Percentiles rank a stretch among this genome's conserved stretches.
Conservation (phyloP, 2,329 filamentous ascomycete genomes). For the Orbilia oligospora region DNA sequence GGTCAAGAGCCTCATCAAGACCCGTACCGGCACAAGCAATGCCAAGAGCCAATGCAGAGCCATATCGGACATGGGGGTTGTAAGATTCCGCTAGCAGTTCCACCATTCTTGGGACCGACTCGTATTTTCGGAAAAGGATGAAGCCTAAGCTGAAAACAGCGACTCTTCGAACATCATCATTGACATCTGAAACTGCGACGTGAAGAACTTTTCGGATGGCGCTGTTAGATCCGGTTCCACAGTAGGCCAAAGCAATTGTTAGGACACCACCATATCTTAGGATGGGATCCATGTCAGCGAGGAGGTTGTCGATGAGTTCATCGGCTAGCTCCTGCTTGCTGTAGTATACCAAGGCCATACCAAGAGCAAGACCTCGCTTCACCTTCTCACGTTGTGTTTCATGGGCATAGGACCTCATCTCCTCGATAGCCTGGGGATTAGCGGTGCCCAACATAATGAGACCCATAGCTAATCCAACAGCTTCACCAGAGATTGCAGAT, state of each 20-base stretch:
- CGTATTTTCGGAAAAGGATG: slow-evolving; percentile 97
- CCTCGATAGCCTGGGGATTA: slow-evolving; percentile 90
- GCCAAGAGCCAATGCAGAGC: slow-evolving; percentile 96
- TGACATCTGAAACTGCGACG: slow-evolving; percentile 96
- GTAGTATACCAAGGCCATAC: slow-evolving; percentile 99
- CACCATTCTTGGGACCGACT: slow-evolving; percentile 97
- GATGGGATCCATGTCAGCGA: slow-evolving; percentile 93
- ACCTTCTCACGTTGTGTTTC: slow-evolving; percentile 99
- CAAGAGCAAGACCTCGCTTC: slow-evolving; percentile 91
- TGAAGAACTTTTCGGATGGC: slow-evolving; percentile 95
- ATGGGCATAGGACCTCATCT: slow-evolving; percentile 98
- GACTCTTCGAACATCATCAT: slow-evolving; percentile 94
- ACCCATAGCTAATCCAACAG: slow-evolving; percentile 95
- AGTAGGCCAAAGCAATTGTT: slow-evolving; percentile 98
- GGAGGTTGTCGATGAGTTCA: slow-evolving; percentile 90
- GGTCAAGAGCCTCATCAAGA: slow-evolving; percentile 93
- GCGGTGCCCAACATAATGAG: slow-evolving; percentile 99
- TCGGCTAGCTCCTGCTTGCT: slow-evolving; percentile 94
- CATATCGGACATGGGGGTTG: slow-evolving; percentile 97
- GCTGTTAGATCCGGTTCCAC: slow-evolving; percentile 97
- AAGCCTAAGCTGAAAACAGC: slow-evolving; percentile 98
- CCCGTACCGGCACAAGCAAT: slow-evolving; percentile 98
- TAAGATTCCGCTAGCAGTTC: slow-evolving; percentile 98
- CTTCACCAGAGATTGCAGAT: slow-evolving; percentile 96
- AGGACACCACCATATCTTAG: slow-evolving; percentile 97